Base-by-base conservation (phyloP, 257 asterid species). In the Prunella vulgaris region DNA sequence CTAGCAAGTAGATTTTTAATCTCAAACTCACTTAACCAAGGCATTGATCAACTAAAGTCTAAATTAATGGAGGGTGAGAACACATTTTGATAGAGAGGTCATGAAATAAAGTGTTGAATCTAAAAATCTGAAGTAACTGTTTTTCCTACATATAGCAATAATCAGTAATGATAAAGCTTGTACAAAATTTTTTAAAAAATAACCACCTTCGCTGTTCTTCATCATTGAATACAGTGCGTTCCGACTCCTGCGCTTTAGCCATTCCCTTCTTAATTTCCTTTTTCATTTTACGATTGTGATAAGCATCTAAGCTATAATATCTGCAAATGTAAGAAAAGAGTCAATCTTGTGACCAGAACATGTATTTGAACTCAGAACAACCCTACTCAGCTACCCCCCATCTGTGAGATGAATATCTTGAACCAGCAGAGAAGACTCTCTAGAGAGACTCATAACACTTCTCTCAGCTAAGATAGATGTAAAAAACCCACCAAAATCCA, bases 191-290 rank as follows among this genome's bases (percentile, higher is more conserved):
- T 17, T 5, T 15, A 15, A 27, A 51, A 37, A 67, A 51, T 59
- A 48, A 33, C 56, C 67, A 94, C 99, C 97, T 84, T 69, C 99
- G 88, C 46, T 84, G 88, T 79, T 91, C 97, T 84, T 94, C 99
- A 78, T 94, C 99, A 74, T 89, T 46, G 74, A 94, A 94, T 46
- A 89, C 76, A 40, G 88, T 89, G 46, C 97, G 97, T 69, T 94
- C 99, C 0, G 88, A 74, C 66, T 83, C 83, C 75, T 37, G 65
- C 35, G 77, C 77, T 77, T 83, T 86, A 66, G 86, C 77, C 59
- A 64, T 27, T 66, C 96, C 95, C 76, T 83, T 91, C 75, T 80
- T 89, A 74, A 68, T 57, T 76, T 87, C 92, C 86, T 91, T 94
- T 62, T 84, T 93, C 76, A 91, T 59, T 84, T 91, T 70, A 46